Percentiles rank a stretch among this genome's conserved stretches.
phyloP scores from a whole-genome alignment of 1,284 basidiomycete species.

The Boletus smithii region DNA sequence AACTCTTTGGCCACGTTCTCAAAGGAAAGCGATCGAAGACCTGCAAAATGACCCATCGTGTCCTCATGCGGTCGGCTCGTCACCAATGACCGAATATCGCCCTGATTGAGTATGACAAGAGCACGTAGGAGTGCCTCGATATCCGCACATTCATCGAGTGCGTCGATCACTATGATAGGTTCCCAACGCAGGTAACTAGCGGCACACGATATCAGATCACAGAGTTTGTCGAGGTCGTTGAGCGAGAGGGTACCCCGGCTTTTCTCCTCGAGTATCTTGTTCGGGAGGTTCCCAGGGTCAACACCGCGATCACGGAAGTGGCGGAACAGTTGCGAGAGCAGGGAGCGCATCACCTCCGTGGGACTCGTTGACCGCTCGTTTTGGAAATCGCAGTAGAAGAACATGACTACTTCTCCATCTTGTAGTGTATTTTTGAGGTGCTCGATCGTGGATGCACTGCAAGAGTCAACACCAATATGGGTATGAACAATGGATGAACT shows the following conservation, averaged over 20 bases:
- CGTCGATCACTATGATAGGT: constrained; percentile 3
- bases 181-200: neutral
- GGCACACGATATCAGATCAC: neutral
- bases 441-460: too few species aligned
- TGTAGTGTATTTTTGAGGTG: too few species aligned
- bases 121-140: neutral
- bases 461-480: too few species aligned
- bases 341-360: neutral
- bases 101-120: neutral
- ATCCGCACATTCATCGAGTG: too few species aligned
- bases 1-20: neutral
- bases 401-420: neutral
- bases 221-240: neutral
- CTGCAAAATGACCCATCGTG: neutral
- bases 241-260: neutral
- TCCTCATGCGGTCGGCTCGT: neutral
- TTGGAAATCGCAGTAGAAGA: constrained; percentile 2
- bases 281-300: neutral
- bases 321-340: neutral
- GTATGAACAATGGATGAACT: neutral
- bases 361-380: neutral
- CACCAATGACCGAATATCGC: neutral
- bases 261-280: constrained; percentile 1
- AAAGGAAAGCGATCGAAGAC: constrained; percentile 3
- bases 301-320: too few species aligned